Evolutionary conservation across 306 rosid species (phyloP).

Genomic region (Dalbergia cochinchinensis): DNA sequence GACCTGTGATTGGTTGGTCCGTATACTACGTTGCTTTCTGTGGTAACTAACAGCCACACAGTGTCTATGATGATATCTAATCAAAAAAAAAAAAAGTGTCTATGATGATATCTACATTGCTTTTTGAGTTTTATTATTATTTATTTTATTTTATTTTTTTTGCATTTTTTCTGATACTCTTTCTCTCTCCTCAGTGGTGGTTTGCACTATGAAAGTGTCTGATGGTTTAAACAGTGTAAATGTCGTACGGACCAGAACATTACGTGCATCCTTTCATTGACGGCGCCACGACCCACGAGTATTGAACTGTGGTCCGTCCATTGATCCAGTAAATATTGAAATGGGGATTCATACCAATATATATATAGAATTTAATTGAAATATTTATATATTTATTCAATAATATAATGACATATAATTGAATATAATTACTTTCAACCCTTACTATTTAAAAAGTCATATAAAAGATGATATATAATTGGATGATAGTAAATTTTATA

Average conservation of each 20-base stretch:
- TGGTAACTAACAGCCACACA: conserved; percentile 44
- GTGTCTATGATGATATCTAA: background rate
- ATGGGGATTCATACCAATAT: too few relatives aligned
- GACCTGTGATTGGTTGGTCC: conserved; percentile 48
- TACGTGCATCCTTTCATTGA: conserved; percentile 46
- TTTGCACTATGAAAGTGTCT: conserved; percentile 32
- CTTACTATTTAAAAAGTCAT: too few relatives aligned
- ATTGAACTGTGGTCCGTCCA: conserved; percentile 37
- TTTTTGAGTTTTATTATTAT: conserved; percentile 27
- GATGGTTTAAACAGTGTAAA: conserved; percentile 47
- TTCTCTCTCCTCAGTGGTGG: background rate
- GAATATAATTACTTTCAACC: too few relatives aligned
- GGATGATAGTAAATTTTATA: too few relatives aligned
- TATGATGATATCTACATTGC: background rate
- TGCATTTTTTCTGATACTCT: too few relatives aligned
- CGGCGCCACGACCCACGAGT: conserved; percentile 50
- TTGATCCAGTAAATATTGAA: conserved; percentile 36
- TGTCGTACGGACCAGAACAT: conserved; percentile 42
- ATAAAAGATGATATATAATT: too few relatives aligned
- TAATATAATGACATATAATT: too few relatives aligned
- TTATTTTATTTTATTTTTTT: too few relatives aligned
- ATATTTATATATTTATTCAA: too few relatives aligned
- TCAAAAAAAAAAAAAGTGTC: too few relatives aligned
- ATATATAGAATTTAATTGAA: too few relatives aligned
- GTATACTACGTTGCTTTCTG: too few relatives aligned